These are phyloP conservation scores for Prunus davidiana DNA, from an alignment of 306 rosid species.

Conservation along the genomic window DNA sequence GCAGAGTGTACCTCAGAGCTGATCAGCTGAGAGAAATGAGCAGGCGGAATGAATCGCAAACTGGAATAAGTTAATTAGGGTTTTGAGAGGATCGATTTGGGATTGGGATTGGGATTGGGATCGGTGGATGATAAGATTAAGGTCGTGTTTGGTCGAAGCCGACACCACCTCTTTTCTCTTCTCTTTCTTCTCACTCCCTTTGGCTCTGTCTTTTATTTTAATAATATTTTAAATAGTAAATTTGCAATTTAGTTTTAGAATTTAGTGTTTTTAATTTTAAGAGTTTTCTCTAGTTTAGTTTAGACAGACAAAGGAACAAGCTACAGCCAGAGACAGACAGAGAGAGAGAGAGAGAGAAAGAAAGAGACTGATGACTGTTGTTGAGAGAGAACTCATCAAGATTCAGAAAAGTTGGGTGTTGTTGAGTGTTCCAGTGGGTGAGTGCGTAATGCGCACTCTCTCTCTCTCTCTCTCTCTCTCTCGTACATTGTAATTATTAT, in stretches of 20 bases:
- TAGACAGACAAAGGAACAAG: background rate
- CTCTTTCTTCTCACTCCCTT: background rate
- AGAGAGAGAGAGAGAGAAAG: background rate
- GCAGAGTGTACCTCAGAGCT: background rate
- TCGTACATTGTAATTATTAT: no score
- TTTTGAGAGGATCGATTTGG: slow-evolving; percentile 1
- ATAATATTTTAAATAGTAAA: background rate
- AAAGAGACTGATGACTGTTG: background rate
- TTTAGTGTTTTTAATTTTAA: background rate
- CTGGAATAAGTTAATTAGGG: slow-evolving; percentile 6
- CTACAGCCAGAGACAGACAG: background rate
- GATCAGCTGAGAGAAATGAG: background rate
- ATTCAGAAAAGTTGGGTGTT: background rate
- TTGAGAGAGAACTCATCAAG: no score
- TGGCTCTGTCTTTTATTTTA: background rate
- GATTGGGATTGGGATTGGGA: slow-evolving; percentile 1
- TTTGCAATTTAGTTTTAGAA: background rate
- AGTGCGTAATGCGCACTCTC: slow-evolving; percentile 6
- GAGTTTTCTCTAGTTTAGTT: no score
- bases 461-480: background rate
- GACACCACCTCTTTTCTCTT: slow-evolving; percentile 59
- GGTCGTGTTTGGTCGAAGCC: slow-evolving; percentile 94
- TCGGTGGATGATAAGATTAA: slow-evolving; percentile 33
- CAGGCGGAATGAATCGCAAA: background rate
- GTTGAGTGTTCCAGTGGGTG: background rate